Base-by-base conservation (phyloP, 164 flowering plant genomes). In the Tetrastigma voinierianum region DNA sequence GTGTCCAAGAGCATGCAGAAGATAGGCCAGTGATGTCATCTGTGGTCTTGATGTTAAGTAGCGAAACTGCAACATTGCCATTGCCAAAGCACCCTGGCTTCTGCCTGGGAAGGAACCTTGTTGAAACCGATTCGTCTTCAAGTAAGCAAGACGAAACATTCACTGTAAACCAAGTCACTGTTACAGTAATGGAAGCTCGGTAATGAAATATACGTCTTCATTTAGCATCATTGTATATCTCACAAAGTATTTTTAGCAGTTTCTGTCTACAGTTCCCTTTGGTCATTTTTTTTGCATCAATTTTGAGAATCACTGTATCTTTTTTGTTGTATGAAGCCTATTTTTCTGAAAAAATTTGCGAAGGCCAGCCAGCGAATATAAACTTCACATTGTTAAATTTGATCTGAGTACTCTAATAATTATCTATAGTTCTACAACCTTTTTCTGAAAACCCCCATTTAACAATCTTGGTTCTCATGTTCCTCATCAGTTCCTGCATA, bases 1-100 rank as follows among this genome's bases (percentile, higher is more conserved):
- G 87, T 12, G 87, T 84, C 25, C 87, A 84, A 67, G 85, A 81
- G 65, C 73, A 71, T 4, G 76, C 85, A 18, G 81, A 71, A 44
- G 88, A 84, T 18, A 72, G 88, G 51, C 88, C 86, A 13, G 75
- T 68, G 3, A 82, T 84, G 84, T 21, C 76, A 9, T 61, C 78
- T 6, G 86, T 81, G 47, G 75, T 81, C 17, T 51, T 83, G 59
- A 76, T 83, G 84, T 47, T 83, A 61, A 69, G 78, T 15, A 81
- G 87, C 57, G 85, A 81, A 57, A 68, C 71, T 5, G 68, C 79
- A 14, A 17, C 69, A 23, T 58, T 81, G 76, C 73, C 76, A 0
- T 75, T 73, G 19, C 85, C 87, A 1, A 79, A 66, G 62, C 62
- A 69, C 13, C 87, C 87, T 7, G 85, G 82, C 0, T 83, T 73